Conservation (phyloP, 345 rosid species). For the Corymbia maculata region DNA sequence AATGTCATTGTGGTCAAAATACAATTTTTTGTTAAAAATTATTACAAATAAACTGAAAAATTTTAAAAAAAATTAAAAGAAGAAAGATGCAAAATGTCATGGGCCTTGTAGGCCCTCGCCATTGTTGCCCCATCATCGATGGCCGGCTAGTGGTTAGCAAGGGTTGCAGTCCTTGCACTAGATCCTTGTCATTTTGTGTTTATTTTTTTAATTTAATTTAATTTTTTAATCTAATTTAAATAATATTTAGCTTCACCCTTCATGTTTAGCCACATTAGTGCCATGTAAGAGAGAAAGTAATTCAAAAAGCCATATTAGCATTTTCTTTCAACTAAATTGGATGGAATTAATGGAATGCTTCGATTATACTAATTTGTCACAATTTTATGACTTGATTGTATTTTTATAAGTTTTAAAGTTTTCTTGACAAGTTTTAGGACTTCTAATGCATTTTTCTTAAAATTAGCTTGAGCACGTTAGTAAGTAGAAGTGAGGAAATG, state of each 20-base stretch:
- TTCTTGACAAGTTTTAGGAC: not conserved
- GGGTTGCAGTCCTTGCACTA: fast-evolving
- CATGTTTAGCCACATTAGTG: too few species aligned
- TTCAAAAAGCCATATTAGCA: not conserved
- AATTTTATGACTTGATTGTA: too few species aligned
- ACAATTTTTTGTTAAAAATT: too few species aligned
- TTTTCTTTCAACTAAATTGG: not conserved
- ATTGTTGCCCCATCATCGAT: not conserved
- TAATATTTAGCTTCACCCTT: too few species aligned
- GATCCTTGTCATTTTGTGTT: fast-evolving
- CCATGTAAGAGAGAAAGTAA: too few species aligned
- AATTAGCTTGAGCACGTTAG: not conserved
- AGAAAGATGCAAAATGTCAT: not conserved
- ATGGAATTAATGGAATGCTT: too few species aligned
- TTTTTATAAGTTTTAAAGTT: too few species aligned
- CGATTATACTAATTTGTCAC: not conserved
- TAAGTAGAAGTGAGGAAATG: not conserved
- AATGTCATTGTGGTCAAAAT: not conserved
- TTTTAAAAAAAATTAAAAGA: not conserved
- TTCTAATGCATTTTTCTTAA: not conserved
- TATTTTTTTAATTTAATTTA: too few species aligned
- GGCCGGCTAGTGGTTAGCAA: not conserved
- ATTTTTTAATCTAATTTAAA: too few species aligned
- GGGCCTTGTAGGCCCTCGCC: not conserved
- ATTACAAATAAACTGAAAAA: too few species aligned